phyloP scores from a whole-genome alignment of 2,329 filamentous ascomycete species.

The Colletotrichum sp. region DNA sequence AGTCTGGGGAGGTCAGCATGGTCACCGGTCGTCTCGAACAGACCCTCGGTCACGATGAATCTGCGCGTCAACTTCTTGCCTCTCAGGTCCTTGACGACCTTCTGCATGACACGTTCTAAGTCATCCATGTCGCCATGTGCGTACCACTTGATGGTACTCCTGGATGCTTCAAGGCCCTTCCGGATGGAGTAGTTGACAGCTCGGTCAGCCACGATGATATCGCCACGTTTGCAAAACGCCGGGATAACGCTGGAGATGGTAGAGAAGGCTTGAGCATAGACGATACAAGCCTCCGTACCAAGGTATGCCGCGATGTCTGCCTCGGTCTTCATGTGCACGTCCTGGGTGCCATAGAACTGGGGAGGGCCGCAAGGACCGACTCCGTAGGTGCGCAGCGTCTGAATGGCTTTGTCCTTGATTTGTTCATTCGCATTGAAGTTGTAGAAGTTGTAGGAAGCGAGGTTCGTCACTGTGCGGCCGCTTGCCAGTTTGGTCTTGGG shows the following conservation, averaged over 20 bases:
- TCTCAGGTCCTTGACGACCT: conserved; percentile 85
- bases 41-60: conserved; percentile 93
- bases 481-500: conserved; percentile 88
- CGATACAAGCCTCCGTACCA: conserved; percentile 86
- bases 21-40: conserved; percentile 92
- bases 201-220: conserved; percentile 95
- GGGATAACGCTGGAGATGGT: conserved; percentile 98
- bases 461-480: conserved; percentile 89
- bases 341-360: conserved; percentile 97
- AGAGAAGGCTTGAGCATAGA: conserved; percentile 95
- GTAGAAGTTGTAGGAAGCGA: conserved; percentile 96
- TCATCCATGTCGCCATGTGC: conserved; percentile 97
- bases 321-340: conserved; percentile 97
- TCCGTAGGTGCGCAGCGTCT: conserved; percentile 91
- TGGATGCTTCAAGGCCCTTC: conserved; percentile 90
- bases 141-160: conserved; percentile 92
- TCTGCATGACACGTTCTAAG: conserved; percentile 82
- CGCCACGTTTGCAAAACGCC: conserved; percentile 94
- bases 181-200: conserved; percentile 93
- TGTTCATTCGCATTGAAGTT: conserved; percentile 93
- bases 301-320: conserved; percentile 90
- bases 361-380: conserved; percentile 96
- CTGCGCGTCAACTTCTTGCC: conserved; percentile 87
- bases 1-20: conserved; percentile 84
- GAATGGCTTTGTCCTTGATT: conserved; percentile 93